Conservation (phyloP, 371 early-diverging fungal genomes). For the Dichotomocladium elegans region DNA sequence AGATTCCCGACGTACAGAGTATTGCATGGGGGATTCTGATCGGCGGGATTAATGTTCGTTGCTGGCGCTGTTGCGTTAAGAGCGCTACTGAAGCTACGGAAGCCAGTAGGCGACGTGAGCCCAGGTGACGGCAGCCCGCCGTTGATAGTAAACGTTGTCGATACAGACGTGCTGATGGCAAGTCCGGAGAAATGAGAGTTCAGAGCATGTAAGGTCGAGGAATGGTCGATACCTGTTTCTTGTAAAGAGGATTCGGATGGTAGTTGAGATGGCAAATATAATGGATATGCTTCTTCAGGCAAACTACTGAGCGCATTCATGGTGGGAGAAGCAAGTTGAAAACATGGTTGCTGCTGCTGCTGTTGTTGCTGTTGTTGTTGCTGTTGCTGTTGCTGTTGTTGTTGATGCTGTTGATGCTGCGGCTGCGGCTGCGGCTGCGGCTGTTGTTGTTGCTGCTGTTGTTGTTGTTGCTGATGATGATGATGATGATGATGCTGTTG, state of each 20-base stretch:
- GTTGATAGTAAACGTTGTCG: conserved; percentile 1
- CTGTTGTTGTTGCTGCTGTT: conserved; percentile 4
- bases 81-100: conserved; percentile 9
- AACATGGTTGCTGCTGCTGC: background rate
- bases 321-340: background rate
- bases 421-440: too few relatives aligned
- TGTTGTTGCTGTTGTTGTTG: conserved; percentile 6
- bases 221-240: background rate
- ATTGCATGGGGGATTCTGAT: conserved; percentile 95
- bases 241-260: too few relatives aligned
- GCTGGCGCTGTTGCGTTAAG: background rate
- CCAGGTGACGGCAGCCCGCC: conserved; percentile 12
- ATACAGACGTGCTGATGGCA: background rate
- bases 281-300: conserved; percentile 4
- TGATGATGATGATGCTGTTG: too few relatives aligned
- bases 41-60: conserved; percentile 45
- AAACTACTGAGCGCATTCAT: conserved; percentile 8
- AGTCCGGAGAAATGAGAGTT: conserved; percentile 3
- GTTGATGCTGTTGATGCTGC: too few relatives aligned
- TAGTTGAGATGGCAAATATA: background rate
- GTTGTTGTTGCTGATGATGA: too few relatives aligned
- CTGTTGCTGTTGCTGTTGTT: background rate
- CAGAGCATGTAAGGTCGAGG: background rate
- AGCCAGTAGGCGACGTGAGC: conserved; percentile 14
- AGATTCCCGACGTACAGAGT: conserved; percentile 93